Evolutionary conservation across 2,329 filamentous ascomycete genomes (phyloP).

Genomic region (Fusarium sp.): DNA sequence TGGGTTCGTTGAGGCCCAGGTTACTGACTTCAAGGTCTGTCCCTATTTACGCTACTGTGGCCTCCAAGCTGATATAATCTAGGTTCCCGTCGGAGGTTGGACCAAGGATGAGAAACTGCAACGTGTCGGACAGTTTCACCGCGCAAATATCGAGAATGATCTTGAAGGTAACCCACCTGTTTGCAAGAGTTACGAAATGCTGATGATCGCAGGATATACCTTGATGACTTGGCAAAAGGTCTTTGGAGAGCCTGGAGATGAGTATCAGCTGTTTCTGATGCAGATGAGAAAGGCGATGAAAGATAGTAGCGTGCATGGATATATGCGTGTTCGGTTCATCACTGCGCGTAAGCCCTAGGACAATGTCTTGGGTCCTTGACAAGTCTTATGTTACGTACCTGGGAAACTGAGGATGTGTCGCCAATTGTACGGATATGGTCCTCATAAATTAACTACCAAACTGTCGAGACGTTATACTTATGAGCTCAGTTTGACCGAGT

Average conservation of each 20-base stretch:
- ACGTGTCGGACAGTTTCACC: constrained; percentile 9
- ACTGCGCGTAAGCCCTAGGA: not conserved
- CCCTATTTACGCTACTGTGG: not conserved
- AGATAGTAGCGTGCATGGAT: not conserved
- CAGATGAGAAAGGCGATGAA: constrained; percentile 1
- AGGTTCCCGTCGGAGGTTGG: constrained; percentile 24
- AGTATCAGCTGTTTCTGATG: constrained; percentile 1
- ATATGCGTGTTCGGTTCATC: not conserved
- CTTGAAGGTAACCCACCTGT: not conserved
- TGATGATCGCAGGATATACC: not conserved
- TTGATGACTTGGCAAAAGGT: not conserved
- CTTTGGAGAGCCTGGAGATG: not conserved
- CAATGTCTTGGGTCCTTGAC: too few relatives aligned
- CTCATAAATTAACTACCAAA: too few relatives aligned
- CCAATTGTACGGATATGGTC: too few relatives aligned
- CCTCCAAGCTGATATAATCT: not conserved
- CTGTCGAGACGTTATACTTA: too few relatives aligned
- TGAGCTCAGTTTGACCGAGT: too few relatives aligned
- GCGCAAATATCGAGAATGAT: constrained; percentile 3
- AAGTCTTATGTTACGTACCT: too few relatives aligned
- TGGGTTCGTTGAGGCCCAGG: constrained; percentile 4
- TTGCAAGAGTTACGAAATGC: not conserved
- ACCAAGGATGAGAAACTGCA: constrained; percentile 3
- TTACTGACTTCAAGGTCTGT: constrained; percentile 8
- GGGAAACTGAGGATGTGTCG: too few relatives aligned